These are phyloP conservation scores for Quercus engelmannii DNA, from an alignment of 306 rosid species.

Conservation along the genomic window DNA sequence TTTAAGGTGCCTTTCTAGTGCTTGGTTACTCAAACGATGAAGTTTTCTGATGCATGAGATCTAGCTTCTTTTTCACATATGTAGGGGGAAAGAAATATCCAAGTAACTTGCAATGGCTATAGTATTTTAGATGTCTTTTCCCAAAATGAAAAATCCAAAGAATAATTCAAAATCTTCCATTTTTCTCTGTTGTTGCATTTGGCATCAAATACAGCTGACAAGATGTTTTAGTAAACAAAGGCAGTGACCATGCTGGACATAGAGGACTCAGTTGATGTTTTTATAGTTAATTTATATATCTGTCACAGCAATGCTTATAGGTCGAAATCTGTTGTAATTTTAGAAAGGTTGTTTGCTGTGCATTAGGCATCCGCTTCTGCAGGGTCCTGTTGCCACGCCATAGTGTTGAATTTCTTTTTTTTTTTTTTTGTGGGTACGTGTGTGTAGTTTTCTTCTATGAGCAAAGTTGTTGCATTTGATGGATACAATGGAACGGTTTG, in stretches of 20 bases:
- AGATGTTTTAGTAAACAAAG: neutral
- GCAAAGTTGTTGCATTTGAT: neutral
- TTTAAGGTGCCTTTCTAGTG: neutral
- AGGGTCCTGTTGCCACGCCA: too few relatives aligned
- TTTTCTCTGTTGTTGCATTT: neutral
- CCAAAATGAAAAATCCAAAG: too few relatives aligned
- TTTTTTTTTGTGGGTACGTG: too few relatives aligned
- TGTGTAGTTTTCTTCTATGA: too few relatives aligned
- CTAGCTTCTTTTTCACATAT: neutral
- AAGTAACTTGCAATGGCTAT: neutral
- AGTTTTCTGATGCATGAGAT: neutral
- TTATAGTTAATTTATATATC: too few relatives aligned
- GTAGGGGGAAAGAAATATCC: neutral
- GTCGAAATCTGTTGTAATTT: neutral
- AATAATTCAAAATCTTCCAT: neutral
- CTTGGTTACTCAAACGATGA: neutral
- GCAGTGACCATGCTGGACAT: neutral
- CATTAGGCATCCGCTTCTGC: too few relatives aligned
- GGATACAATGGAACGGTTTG: neutral
- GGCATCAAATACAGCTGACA: neutral
- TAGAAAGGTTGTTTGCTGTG: neutral
- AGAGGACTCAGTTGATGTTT: neutral
- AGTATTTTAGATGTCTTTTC: neutral
- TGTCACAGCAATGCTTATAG: neutral
- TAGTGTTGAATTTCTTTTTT: too few relatives aligned